A percentile compares a stretch with the other conserved stretches of the same genome.
Evolutionary conservation across 139 green algal species (phyloP).

Genomic region (Zygnema circumcarinatum): DNA sequence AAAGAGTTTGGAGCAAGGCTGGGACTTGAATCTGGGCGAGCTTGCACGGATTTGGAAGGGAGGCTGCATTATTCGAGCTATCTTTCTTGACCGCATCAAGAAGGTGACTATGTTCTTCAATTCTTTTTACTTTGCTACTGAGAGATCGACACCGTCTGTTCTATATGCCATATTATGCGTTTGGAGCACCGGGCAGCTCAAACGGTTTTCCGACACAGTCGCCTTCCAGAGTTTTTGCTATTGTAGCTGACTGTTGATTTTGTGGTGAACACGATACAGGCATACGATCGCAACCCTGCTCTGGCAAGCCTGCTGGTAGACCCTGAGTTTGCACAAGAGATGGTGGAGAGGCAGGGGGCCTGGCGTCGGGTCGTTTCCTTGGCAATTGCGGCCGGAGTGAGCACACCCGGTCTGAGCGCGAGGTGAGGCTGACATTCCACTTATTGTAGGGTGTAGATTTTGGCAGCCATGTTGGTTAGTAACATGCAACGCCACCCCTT

Average conservation of each 20-base stretch:
- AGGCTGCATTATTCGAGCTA: constrained; percentile 98
- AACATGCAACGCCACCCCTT: too few species aligned
- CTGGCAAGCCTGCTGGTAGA: constrained; percentile 90
- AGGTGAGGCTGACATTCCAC: too few species aligned
- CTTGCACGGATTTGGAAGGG: constrained; percentile 97
- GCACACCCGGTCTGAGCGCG: constrained; percentile 82
- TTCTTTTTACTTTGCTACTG: neutral
- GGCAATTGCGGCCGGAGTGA: constrained; percentile 71
- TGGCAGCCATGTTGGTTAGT: too few species aligned
- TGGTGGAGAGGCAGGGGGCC: constrained; percentile 75
- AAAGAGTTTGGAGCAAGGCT: constrained; percentile 90
- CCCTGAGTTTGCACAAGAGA: constrained; percentile 82
- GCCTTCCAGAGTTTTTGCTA: too few species aligned
- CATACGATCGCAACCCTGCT: constrained; percentile 80
- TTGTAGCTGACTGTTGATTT: too few species aligned
- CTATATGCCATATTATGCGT: too few species aligned
- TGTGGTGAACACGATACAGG: too few species aligned
- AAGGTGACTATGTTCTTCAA: constrained; percentile 3
- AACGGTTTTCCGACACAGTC: too few species aligned
- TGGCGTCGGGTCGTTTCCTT: constrained; percentile 88
- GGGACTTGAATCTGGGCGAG: constrained; percentile 88
- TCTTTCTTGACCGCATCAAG: constrained; percentile 96
- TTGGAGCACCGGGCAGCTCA: too few species aligned
- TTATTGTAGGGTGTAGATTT: too few species aligned
- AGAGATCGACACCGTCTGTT: too few species aligned